These are phyloP conservation scores for Zoysia japonica DNA, from an alignment of 176 grass and related monocot genomes.

Conservation along the genomic window DNA sequence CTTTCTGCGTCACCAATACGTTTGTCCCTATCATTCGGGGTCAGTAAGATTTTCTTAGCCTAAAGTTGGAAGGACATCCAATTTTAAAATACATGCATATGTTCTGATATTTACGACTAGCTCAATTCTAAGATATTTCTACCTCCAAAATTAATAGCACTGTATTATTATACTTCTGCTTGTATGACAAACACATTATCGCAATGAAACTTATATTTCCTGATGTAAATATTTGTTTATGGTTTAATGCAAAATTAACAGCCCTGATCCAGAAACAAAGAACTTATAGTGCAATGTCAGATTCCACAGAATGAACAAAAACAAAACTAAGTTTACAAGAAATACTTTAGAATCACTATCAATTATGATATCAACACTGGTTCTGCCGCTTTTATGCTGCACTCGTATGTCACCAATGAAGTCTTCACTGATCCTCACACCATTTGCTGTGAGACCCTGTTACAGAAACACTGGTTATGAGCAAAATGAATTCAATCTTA, in stretches of 20 bases:
- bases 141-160: background rate
- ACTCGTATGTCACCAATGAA: conserved; percentile 80
- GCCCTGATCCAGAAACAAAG: background rate
- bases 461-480: conserved; percentile 21
- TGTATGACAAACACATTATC: conserved; percentile 3
- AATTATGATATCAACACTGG: conserved; percentile 73
- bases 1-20: background rate
- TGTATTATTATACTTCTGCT: background rate
- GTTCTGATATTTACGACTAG: background rate
- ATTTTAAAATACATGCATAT: background rate
- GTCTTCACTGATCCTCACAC: conserved; percentile 64
- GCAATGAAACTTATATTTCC: background rate
- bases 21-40: background rate
- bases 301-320: background rate
- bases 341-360: conserved; percentile 74
- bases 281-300: background rate
- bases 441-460: conserved; percentile 71
- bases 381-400: conserved; percentile 68
- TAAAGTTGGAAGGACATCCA: background rate
- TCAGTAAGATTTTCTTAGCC: conserved; percentile 4
- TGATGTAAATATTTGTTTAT: background rate
- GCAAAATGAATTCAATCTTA: background rate
- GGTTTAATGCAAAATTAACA: conserved; percentile 9
- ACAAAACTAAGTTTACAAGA: background rate
- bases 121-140: background rate